Percentiles rank a stretch among this genome's conserved stretches.
These are phyloP conservation scores for Buddleja alternifolia DNA, from an alignment of 257 asterid genomes.

Conservation along the genomic window DNA sequence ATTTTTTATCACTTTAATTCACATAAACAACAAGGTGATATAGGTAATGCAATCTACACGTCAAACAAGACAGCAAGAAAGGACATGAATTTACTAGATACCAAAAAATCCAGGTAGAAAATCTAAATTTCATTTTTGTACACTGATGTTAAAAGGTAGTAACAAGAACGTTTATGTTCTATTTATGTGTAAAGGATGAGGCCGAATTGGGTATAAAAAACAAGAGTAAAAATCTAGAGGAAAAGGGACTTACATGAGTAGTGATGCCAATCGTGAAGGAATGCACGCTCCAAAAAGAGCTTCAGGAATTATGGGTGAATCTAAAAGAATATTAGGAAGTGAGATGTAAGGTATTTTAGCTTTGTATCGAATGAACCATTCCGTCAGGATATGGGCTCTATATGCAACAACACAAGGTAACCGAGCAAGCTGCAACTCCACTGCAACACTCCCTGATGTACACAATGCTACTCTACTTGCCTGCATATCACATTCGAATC, in stretches of 20 bases:
- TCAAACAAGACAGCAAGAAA: neutral
- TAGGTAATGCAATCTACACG: neutral
- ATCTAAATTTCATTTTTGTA: neutral
- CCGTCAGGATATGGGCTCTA: constrained; percentile 87
- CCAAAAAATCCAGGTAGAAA: neutral
- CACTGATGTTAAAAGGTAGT: neutral
- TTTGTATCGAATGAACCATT: constrained; percentile 75
- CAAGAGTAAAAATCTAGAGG: constrained; percentile 1
- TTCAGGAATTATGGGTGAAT: constrained; percentile 81
- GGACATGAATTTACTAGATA: constrained; percentile 2
- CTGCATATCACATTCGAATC: constrained; percentile 48
- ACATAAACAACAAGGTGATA: neutral
- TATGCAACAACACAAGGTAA: constrained; percentile 91
- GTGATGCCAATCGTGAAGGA: constrained; percentile 61
- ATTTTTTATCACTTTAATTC: neutral
- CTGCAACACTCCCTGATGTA: constrained; percentile 92
- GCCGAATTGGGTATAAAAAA: neutral
- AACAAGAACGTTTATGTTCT: neutral
- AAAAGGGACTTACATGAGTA: constrained; percentile 56
- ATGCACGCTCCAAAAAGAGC: constrained; percentile 80
- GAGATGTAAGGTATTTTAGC: constrained; percentile 84
- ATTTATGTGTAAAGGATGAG: neutral
- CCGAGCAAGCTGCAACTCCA: constrained; percentile 92
- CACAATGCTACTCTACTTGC: constrained; percentile 85
- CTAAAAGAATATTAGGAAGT: constrained; percentile 81